A percentile compares a stretch with the other conserved stretches of the same genome.
Evolutionary conservation across 768 basidiomycete species (phyloP).

Genomic region (Multifurca ochricompacta): DNA sequence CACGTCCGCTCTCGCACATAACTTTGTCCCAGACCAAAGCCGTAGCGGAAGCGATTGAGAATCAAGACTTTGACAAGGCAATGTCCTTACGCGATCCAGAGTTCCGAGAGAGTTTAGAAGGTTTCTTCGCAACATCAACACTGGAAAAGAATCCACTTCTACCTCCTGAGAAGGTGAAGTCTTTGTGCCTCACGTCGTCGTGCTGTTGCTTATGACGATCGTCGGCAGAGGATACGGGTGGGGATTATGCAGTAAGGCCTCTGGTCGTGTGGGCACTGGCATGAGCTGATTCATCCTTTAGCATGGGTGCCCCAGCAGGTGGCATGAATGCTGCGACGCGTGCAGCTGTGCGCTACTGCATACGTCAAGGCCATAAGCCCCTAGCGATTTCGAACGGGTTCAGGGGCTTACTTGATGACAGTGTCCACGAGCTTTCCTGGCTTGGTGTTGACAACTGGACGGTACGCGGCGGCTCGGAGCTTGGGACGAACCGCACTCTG

Average conservation of each 20-base stretch:
- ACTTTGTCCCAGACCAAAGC: conserved; percentile 60
- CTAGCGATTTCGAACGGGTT: conserved; percentile 94
- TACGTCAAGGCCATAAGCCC: conserved; percentile 88
- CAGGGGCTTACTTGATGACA: conserved; percentile 87
- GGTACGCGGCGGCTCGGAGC: conserved; percentile 91
- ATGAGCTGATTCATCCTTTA: conserved; percentile 28
- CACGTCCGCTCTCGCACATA: not conserved
- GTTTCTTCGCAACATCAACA: conserved; percentile 71
- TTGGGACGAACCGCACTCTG: conserved; percentile 89
- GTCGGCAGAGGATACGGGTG: conserved; percentile 58
- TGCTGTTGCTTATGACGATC: not conserved
- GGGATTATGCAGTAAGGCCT: conserved; percentile 73
- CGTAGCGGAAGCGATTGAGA: conserved; percentile 73
- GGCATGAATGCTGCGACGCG: conserved; percentile 99
- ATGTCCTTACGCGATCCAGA: conserved; percentile 88
- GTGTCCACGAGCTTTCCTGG: conserved; percentile 83
- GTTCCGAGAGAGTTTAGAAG: conserved; percentile 77
- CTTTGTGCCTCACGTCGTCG: not conserved
- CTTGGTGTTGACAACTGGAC: conserved; percentile 96
- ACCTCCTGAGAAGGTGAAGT: conserved; percentile 28
- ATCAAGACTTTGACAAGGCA: conserved; percentile 79
- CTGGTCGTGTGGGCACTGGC: not conserved
- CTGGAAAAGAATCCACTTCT: conserved; percentile 35
- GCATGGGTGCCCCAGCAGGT: conserved; percentile 94
- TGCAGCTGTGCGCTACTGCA: conserved; percentile 87